Evolutionary conservation across 1,284 basidiomycete genomes (phyloP), one percentile per base, ranked within the genome.

Genomic region (Sporisorium scitamineum): DNA sequence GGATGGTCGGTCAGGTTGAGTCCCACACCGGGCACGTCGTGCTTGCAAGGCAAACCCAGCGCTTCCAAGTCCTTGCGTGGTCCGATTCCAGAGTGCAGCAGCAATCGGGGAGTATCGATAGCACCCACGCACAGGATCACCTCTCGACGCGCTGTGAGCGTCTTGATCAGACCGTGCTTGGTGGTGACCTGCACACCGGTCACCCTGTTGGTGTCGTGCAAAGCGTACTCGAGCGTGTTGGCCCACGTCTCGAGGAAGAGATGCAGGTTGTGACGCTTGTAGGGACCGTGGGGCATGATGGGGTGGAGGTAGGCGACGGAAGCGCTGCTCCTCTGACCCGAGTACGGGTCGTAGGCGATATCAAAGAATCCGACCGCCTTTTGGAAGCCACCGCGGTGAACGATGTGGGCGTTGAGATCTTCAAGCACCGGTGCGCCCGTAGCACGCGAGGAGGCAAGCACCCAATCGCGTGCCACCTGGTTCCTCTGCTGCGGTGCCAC

Each of bases 1-100:
- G 85, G 85, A 63, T 89, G 89, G 58, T 89, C 89, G 53, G 89
- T 88, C 7, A 89, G 81, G 77, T 90, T 89, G 66, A 85, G 85
- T 5, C 89, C 89, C 1, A 89, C 88, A 6, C 88, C 88, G 5
- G 88, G 87, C 8, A 90, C 82, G 29, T 88, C 83, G 54, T 88
- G 71, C 59, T 86, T 85, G 37, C 86, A 72, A 2, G 84, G 72
- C 37, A 90, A 81, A 2, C 87, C 87, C 5, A 88, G 72, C 26
- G 70, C 79, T 39, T 86, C 80, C 5, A 90, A 81, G 7, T 89
- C 82, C 10, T 84, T 78, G 6, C 76, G 79, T 24, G 87, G 82
- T 14, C 89, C 89, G 29, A 90, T 87, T 3, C 89, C 89, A 0
- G 88, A 89, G 22, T 89, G 83, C 50, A 90, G 88, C 1, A 89